phyloP scores from a whole-genome alignment of 768 basidiomycete species.

The Hygrocybe punicea region DNA sequence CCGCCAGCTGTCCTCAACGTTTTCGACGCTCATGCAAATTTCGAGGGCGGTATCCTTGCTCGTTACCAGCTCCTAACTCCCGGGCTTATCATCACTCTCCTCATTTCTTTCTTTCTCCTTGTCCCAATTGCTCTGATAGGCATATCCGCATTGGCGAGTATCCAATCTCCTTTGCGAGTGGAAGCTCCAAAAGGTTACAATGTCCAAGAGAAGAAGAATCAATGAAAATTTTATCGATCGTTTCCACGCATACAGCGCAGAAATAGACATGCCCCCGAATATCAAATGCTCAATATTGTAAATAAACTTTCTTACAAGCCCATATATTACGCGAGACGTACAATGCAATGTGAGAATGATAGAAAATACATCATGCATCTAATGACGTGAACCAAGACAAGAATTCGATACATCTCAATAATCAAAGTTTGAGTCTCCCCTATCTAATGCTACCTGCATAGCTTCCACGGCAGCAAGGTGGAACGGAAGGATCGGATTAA shows the following conservation, averaged over 20 bases:
- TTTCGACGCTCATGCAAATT: conserved; percentile 26
- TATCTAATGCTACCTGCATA: conserved; percentile 46
- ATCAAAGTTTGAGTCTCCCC: conserved; percentile 7
- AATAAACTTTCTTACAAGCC: no score
- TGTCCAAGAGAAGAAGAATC: conserved; percentile 72
- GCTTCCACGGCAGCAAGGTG: conserved; percentile 71
- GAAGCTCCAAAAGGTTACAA: conserved; percentile 65
- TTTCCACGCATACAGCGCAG: no score
- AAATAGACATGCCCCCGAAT: no score
- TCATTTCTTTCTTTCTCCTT: conserved; percentile 63
- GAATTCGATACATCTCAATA: background rate
- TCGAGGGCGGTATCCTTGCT: conserved; percentile 60
- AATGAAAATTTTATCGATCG: conserved; percentile 46
- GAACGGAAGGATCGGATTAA: conserved; percentile 59
- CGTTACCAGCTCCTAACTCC: conserved; percentile 78
- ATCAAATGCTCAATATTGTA: no score
- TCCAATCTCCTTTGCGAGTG: conserved; percentile 63
- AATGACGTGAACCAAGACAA: no score
- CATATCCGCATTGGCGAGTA: conserved; percentile 64
- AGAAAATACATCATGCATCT: no score
- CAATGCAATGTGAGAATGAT: no score
- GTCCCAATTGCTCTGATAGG: conserved; percentile 64
- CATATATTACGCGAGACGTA: no score
- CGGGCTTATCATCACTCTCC: conserved; percentile 61
- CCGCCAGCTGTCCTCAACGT: conserved; percentile 15